Percentiles rank a stretch among this genome's conserved stretches.
Conservation (phyloP, 495 filamentous ascomycete genomes). For the Tetracladium marchalianum region DNA sequence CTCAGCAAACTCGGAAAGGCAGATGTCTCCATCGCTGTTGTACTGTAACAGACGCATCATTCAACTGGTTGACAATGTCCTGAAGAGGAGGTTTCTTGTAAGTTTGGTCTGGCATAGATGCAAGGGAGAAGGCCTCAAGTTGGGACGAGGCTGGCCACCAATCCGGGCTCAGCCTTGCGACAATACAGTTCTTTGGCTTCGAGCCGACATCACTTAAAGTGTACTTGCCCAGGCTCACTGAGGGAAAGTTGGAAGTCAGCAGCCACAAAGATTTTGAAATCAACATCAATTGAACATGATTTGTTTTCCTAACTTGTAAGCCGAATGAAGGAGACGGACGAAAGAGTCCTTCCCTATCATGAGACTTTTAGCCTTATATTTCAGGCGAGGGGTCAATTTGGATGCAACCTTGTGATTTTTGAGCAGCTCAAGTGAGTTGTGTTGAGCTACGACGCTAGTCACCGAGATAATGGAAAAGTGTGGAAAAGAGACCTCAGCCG, state of each 20-base stretch:
- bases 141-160: too few species aligned
- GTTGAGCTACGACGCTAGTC: too few species aligned
- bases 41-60: constrained; percentile 7
- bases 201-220: constrained; percentile 10
- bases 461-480: too few species aligned
- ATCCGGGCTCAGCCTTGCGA: too few species aligned
- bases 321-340: too few species aligned
- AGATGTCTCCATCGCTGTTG: constrained; percentile 10
- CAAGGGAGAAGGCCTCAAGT: not conserved
- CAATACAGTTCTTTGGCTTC: not conserved
- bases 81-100: constrained; percentile 2
- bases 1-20: constrained; percentile 3
- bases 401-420: too few species aligned
- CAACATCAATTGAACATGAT: not conserved
- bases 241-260: constrained; percentile 2
- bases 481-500: too few species aligned
- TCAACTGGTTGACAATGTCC: not conserved
- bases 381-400: too few species aligned
- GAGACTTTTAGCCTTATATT: too few species aligned
- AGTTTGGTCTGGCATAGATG: constrained; percentile 6
- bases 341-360: too few species aligned
- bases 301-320: too few species aligned
- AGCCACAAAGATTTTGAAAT: constrained; percentile 4
- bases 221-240: constrained; percentile 1
- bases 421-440: too few species aligned